phyloP scores from a whole-genome alignment of 208 protist genomes.

The Wallacemonas rigidus region DNA sequence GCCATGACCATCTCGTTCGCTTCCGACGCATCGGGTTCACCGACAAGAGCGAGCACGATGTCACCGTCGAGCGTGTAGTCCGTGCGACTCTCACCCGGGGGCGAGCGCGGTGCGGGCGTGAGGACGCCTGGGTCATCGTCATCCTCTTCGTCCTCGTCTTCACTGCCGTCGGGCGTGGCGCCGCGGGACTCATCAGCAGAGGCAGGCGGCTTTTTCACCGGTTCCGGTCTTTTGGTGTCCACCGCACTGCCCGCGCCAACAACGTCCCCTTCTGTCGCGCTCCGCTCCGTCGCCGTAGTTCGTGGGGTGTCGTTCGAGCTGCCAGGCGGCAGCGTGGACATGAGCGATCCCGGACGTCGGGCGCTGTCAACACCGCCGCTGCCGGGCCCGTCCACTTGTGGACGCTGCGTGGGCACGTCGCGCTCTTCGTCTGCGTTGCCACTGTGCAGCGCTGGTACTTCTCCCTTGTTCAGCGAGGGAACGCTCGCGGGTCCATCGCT shows the following conservation, averaged over 20 bases:
- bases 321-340: slow-evolving; percentile 10
- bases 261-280: neutral
- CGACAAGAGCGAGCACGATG: slow-evolving; percentile 51
- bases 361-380: neutral
- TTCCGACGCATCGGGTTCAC: slow-evolving; percentile 40
- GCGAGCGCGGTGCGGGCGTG: slow-evolving; percentile 8
- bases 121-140: slow-evolving; percentile 2
- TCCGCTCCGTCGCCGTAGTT: slow-evolving; percentile 9
- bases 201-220: too few relatives aligned
- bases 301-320: slow-evolving; percentile 7
- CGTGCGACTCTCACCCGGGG: slow-evolving; percentile 10
- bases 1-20: slow-evolving; percentile 66
- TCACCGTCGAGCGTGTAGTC: slow-evolving; percentile 49
- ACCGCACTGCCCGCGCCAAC: neutral
- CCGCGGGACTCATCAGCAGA: too few relatives aligned
- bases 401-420: neutral
- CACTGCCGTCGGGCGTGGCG: neutral
- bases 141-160: slow-evolving; percentile 9
- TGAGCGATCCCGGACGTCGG: slow-evolving; percentile 6
- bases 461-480: neutral
- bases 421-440: neutral
- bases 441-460: neutral
- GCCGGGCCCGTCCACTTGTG: neutral
- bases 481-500: neutral
- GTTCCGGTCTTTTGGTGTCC: neutral